Base-by-base conservation (phyloP, 2,329 filamentous ascomycete genomes). In the Penicillium sp. region DNA sequence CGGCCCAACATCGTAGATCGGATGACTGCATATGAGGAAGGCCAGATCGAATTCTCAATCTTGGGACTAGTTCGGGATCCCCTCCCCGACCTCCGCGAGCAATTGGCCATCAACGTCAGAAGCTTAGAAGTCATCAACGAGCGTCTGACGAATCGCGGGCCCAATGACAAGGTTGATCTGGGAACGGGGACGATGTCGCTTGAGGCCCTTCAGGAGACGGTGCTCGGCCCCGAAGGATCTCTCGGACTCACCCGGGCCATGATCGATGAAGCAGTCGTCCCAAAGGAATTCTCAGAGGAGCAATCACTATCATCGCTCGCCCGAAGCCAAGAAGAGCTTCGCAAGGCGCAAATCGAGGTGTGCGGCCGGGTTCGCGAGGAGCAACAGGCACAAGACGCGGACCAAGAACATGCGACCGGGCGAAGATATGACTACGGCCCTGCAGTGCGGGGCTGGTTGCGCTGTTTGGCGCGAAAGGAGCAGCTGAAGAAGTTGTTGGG, bases 51-150 rank as follows among this genome's bases (percentile, higher is more conserved):
- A n/a, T 95, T 91, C 73, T 91, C 84, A 56, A 82, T 96, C 30
- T 78, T 96, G 42, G 86, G 90, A 20, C 74, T 96, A 2, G 88
- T 87, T 56, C 81, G 83, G 51, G 88, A 87, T 51, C 86, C 89
- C 0, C 70, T 88, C 1, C 62, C 73, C 10, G 68, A 72, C 3
- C 73, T 85, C 9, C 67, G 75, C 23, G 58, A 68, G 15, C 59
- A 77, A 66, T 51, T 81, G 52, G 68, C 72, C 3, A 50, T 66
- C 15, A 82, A 80, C 41, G 69, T 82, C 41, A 76, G 73, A 54
- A 68, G 67, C n/a, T 55, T 82, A 15, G 63, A 70, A 26, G 56
- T 61, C 4, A 59, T 79, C 3, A 73, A 79, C 23, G 49, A 58
- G 24, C 62, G 55, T 9, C 46, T 72, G 13, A 26, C 23, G 15